These are phyloP conservation scores for Corylus avellana DNA, from an alignment of 306 rosid species.

Conservation along the genomic window DNA sequence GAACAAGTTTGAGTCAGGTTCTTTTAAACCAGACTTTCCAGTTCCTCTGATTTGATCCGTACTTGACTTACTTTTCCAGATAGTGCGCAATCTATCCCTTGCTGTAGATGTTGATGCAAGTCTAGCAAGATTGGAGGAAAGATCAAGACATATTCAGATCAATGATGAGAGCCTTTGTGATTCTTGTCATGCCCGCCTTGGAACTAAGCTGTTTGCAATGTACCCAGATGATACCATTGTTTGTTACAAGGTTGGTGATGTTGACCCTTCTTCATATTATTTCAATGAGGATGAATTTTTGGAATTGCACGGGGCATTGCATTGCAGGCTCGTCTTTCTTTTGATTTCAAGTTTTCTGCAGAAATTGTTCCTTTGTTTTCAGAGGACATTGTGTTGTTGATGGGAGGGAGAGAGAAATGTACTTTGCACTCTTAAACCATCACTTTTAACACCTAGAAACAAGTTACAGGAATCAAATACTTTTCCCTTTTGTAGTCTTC, in stretches of 20 bases:
- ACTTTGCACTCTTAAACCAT: background rate
- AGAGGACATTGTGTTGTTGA: background rate
- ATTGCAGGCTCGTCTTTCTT: conserved; percentile 3
- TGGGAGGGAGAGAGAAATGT: background rate
- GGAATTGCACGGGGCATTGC: background rate
- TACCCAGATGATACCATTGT: conserved; percentile 92
- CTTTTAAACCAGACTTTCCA: background rate
- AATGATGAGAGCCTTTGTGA: conserved; percentile 96
- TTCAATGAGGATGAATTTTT: background rate
- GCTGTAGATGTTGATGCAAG: conserved; percentile 91
- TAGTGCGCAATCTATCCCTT: conserved; percentile 82
- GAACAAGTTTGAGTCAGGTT: background rate
- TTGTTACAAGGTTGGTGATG: conserved; percentile 85
- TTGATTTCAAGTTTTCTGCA: background rate
- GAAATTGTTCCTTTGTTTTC: background rate
- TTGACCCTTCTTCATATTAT: conserved; percentile 16
- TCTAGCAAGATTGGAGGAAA: conserved; percentile 91
- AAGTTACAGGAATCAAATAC: background rate
- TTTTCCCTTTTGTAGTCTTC: background rate
- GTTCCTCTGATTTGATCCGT: background rate
- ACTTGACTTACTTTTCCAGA: conserved; percentile 47
- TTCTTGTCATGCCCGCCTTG: conserved; percentile 95
- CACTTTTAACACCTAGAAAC: background rate
- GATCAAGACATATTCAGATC: conserved; percentile 90
- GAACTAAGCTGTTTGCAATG: conserved; percentile 97